phyloP scores from a whole-genome alignment of 75 land plant genomes.

The Cunninghamia lanceolata region DNA sequence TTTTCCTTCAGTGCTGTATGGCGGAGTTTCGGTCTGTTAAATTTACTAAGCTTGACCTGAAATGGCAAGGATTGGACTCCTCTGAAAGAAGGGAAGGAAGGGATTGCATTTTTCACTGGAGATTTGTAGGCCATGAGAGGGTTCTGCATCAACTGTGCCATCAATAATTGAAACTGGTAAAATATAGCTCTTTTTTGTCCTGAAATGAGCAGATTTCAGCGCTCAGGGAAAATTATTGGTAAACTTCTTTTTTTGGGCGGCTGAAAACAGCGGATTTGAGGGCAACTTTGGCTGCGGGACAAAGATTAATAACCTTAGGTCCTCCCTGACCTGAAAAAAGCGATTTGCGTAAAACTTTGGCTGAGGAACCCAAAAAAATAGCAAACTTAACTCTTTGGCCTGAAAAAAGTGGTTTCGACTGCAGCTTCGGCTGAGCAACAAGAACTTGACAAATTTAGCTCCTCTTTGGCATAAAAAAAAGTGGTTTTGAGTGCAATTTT shows the following conservation, averaged over 20 bases:
- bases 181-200: not conserved
- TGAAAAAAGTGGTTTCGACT: not conserved
- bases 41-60: not conserved
- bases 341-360: not conserved
- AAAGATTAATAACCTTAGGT: not conserved
- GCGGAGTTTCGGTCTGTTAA: not conserved
- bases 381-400: not conserved
- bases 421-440: not conserved
- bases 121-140: not conserved
- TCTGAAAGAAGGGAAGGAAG: not conserved
- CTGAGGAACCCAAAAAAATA: not conserved
- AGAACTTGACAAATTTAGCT: not conserved
- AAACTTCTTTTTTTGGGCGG: not conserved
- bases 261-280: not conserved
- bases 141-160: conserved; percentile 15
- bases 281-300: not conserved
- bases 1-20: not conserved
- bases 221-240: not conserved
- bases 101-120: not conserved
- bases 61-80: not conserved
- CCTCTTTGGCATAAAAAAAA: not conserved
- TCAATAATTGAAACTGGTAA: not conserved
- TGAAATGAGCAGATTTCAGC: not conserved
- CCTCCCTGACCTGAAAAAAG: not conserved
- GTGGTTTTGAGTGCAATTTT: not conserved